Percentiles rank a stretch among this genome's conserved stretches.
Evolutionary conservation across 2,329 filamentous ascomycete genomes (phyloP).

Genomic region (Fusarium globosum): DNA sequence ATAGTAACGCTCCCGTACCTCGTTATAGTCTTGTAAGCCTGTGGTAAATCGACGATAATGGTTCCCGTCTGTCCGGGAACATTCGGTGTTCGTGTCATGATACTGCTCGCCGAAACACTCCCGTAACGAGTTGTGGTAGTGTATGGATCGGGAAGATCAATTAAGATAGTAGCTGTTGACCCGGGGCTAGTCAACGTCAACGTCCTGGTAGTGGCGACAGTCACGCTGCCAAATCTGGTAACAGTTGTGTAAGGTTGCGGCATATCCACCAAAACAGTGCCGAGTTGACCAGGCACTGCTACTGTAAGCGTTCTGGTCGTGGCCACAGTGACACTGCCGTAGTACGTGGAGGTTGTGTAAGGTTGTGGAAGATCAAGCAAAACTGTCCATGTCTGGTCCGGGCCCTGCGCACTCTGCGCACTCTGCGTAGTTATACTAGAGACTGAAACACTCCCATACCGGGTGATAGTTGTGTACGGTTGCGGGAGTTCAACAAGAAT

Average conservation of each 20-base stretch:
- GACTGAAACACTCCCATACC: not conserved
- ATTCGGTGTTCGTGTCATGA: no score
- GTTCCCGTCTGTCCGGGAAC: not conserved
- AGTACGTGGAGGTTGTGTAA: not conserved
- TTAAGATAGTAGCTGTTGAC: not conserved
- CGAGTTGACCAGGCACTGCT: not conserved
- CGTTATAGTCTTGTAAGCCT: not conserved
- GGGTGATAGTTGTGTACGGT: not conserved
- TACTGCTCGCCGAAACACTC: not conserved
- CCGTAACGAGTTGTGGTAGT: not conserved
- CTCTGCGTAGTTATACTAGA: not conserved
- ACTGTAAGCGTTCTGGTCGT: not conserved
- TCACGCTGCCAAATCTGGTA: not conserved
- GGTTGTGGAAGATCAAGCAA: slow-evolving; percentile 6
- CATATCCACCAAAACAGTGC: not conserved
- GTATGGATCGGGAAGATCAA: not conserved
- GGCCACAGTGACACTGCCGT: not conserved
- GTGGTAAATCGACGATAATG: not conserved
- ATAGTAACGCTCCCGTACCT: not conserved
- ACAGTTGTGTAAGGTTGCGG: not conserved
- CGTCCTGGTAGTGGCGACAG: not conserved
- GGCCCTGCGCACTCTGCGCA: not conserved
- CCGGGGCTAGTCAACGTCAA: not conserved
- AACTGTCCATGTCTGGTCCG: not conserved
- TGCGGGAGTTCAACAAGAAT: slow-evolving; percentile 2